Evolutionary conservation across 768 basidiomycete species (phyloP).

Genomic region (Amanita fuliginea): DNA sequence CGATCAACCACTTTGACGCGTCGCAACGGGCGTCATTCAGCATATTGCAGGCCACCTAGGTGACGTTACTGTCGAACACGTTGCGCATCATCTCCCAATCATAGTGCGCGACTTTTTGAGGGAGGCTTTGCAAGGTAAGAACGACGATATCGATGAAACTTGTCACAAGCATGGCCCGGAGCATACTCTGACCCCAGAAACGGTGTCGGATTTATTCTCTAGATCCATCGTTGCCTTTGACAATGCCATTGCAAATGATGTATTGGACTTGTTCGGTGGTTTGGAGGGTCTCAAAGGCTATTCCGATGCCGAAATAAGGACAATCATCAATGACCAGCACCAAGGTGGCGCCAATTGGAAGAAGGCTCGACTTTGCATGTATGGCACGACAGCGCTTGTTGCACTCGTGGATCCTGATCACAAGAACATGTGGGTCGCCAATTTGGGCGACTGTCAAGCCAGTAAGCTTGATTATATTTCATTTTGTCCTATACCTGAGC

Average conservation of each 20-base stretch:
- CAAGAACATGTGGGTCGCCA: slow-evolving; percentile 67
- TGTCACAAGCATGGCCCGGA: slow-evolving; percentile 24
- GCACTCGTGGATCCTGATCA: slow-evolving; percentile 61
- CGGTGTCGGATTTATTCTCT: slow-evolving; percentile 45
- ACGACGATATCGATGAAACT: not conserved
- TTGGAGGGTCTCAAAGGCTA: slow-evolving; percentile 36
- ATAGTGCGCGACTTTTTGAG: slow-evolving; percentile 51
- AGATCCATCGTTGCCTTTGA: slow-evolving; percentile 52
- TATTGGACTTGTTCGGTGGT: slow-evolving; percentile 52
- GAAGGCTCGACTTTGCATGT: slow-evolving; percentile 63
- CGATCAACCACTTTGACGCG: slow-evolving; percentile 10
- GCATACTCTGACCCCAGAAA: slow-evolving; percentile 22
- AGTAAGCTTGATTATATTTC: slow-evolving; percentile 28
- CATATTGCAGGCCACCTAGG: slow-evolving; percentile 46
- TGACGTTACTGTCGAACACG: slow-evolving; percentile 59
- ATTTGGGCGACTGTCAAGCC: slow-evolving; percentile 74
- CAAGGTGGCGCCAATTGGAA: slow-evolving; percentile 48
- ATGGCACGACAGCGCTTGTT: slow-evolving; percentile 69
- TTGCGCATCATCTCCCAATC: slow-evolving; percentile 56
- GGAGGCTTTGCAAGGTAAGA: slow-evolving; percentile 18
- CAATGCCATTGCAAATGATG: slow-evolving; percentile 55
- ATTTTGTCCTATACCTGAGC: not conserved
- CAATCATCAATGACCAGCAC: slow-evolving; percentile 55
- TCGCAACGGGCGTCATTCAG: not conserved
- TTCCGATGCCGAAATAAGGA: slow-evolving; percentile 44